phyloP scores from a whole-genome alignment of 2,329 filamentous ascomycete species.

The Periconia digitata region DNA sequence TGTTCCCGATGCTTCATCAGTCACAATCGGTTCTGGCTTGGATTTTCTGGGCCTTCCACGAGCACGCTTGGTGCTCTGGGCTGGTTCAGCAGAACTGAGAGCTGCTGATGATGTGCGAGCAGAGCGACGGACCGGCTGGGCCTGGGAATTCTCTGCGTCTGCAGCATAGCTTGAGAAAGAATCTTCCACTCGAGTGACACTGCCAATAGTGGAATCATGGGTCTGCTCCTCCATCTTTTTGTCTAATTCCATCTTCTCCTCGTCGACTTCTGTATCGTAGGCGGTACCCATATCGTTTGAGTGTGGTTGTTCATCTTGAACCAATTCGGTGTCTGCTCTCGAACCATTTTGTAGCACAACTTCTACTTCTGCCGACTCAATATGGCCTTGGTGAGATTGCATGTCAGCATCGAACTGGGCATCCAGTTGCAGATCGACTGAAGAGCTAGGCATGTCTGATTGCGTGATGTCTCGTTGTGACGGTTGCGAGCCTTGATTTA shows the following conservation, averaged over 20 bases:
- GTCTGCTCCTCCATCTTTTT: conserved; percentile 3
- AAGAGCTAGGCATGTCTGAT: conserved; percentile 32
- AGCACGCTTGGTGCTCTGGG: conserved; percentile 24
- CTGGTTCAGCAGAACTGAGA: conserved; percentile 19
- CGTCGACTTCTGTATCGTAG: conserved; percentile 25
- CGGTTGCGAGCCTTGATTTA: conserved; percentile 6
- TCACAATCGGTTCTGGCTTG: conserved; percentile 10
- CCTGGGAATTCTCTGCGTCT: conserved; percentile 18
- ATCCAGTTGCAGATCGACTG: conserved; percentile 35
- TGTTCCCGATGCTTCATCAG: not conserved
- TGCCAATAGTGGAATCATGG: conserved; percentile 16
- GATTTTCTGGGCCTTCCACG: conserved; percentile 16
- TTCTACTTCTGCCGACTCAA: conserved; percentile 6
- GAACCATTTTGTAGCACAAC: conserved; percentile 7
- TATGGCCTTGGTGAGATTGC: conserved; percentile 17
- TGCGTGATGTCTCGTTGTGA: conserved; percentile 3
- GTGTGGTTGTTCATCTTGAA: conserved; percentile 24
- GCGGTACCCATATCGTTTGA: conserved; percentile 2
- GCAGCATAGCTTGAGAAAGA: conserved; percentile 34
- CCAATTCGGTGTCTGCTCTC: conserved; percentile 22
- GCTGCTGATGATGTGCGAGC: conserved; percentile 22
- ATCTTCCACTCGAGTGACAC: conserved; percentile 38
- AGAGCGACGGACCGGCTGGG: conserved; percentile 26
- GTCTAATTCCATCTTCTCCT: not conserved
- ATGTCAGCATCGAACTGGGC: conserved; percentile 41